Evolutionary conservation across 1,284 basidiomycete species (phyloP), one percentile per base, ranked within the genome.

Genomic region (Omphalotus olearius): DNA sequence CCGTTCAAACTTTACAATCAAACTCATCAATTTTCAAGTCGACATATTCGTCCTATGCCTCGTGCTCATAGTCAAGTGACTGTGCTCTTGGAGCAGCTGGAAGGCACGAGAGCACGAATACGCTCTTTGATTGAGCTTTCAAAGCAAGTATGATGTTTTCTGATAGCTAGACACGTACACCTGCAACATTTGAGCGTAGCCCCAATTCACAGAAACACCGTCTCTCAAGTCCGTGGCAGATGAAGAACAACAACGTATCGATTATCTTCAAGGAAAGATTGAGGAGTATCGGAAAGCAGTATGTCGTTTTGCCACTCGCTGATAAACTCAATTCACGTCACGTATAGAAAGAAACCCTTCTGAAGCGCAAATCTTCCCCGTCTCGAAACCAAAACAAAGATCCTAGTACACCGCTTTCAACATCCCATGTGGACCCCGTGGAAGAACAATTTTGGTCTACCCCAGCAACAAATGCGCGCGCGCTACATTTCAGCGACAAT

Each of bases 31-130:
- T 44, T 42, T 18, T 46, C 35, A 47, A 88, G 84, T 62, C 72
- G 80, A 47, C 72, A 78, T 14, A 80, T 88, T 50, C 74, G 83
- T 38, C 79, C 79, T 1, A 88, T 89, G 86, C 84, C 87, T 2
- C 79, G 82, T 33, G 83, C 82, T 7, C 74, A 75, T 40, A 72
- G 80, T 5, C 83, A 83, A 61, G 79, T 78, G 4, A 60, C 69
- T 18, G 64, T 67, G 2, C 77, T 88, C 17, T 64, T 87, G 30
- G 74, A 80, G 35, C 74, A 77, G 46, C 62, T 88, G 4, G 69
- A 73, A 11, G 66, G 69, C 39, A 69, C 80, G 0, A 73, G 83
- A 25, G 67, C 71, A 33, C 80, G 72, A 52, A 80, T 88, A n/a
- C 64, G 70, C 11, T 60, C 56, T 26, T 66, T 87, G 39, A 75